phyloP scores from a whole-genome alignment of 148 eudicot species.

The Agrostemma githago region DNA sequence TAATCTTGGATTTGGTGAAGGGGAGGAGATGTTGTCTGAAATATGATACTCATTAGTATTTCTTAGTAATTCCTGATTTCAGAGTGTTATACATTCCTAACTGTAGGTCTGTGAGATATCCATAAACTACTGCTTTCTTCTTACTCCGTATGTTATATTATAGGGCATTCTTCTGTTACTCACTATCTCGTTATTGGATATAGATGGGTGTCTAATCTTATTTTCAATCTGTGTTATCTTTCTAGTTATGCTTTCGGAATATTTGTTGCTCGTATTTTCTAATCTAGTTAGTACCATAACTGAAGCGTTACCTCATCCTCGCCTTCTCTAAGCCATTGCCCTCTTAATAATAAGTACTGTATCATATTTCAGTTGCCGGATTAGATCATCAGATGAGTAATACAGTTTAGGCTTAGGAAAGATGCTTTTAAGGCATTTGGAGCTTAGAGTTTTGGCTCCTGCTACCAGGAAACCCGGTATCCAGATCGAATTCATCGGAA shows the following conservation, averaged over 20 bases:
- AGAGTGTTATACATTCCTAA: too few species aligned
- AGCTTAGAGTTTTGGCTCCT: slow-evolving; percentile 17
- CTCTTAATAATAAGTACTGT: neutral
- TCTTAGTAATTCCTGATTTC: too few species aligned
- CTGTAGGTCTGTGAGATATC: too few species aligned
- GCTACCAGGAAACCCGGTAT: slow-evolving; percentile 15
- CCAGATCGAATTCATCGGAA: slow-evolving; percentile 4
- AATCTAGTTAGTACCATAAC: neutral
- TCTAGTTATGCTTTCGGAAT: neutral
- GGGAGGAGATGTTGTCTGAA: too few species aligned
- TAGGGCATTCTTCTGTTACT: neutral
- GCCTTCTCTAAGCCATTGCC: neutral
- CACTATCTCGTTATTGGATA: neutral
- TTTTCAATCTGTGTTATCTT: neutral
- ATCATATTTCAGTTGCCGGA: slow-evolving; percentile 5
- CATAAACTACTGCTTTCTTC: too few species aligned
- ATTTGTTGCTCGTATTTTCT: neutral
- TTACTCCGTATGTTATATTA: neutral
- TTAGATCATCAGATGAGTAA: slow-evolving; percentile 23
- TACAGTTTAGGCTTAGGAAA: slow-evolving; percentile 32
- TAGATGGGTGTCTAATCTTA: neutral
- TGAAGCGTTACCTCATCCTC: neutral
- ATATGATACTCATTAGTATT: too few species aligned
- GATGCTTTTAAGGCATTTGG: slow-evolving; percentile 30
- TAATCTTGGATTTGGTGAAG: too few species aligned